Base-by-base conservation (phyloP, 1,284 basidiomycete genomes). In the Hortiboletus rubellus region DNA sequence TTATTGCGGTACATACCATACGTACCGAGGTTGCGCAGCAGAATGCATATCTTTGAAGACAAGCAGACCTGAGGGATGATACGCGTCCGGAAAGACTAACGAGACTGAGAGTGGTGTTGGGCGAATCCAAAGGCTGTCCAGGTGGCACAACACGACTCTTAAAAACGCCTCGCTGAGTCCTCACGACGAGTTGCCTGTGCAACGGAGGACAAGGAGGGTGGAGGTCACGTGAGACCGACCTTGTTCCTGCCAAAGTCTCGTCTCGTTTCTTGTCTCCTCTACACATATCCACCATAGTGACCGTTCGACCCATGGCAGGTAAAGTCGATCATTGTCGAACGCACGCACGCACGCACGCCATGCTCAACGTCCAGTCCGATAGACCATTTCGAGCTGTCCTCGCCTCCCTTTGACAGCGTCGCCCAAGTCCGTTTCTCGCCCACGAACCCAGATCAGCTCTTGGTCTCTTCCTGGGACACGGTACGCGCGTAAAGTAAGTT, bases 391-490 rank as follows among this genome's bases (percentile, higher is more conserved):
- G 80, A 82, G 61, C 74, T 91, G n/a, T 78, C 81, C 4, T 84
- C 86, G 8, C 86, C 91, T 0, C 93, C 93, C 0, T 86, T 91
- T 64, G 94, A 97, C 75, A 90, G 89, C 63, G 83, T 96, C 57
- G 91, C 92, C 4, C 79, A 85, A 48, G 76, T 96, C 24, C 80
- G 82, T 40, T 97, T 90, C 74, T 92, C 93, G n/a, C 89, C 92
- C 0, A 82, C 79, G 17, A 80, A 89, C 67, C 86, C 91, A 6
- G 80, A 89, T 59, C 85, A 89, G 27, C 76, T 97, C 2, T 76
- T 96, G 3, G 88, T 89, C 18, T 85, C 91, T 11, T 89, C 90
- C 57, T 96, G 94, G 94, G 94, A 96, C 74, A 85, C 91, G 48
- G 93, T 95, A 68, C 60, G 87, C 78, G 6, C 78, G 6, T 24